Evolutionary conservation across 1,284 basidiomycete species (phyloP).

Genomic region (Sporisorium exsertum): DNA sequence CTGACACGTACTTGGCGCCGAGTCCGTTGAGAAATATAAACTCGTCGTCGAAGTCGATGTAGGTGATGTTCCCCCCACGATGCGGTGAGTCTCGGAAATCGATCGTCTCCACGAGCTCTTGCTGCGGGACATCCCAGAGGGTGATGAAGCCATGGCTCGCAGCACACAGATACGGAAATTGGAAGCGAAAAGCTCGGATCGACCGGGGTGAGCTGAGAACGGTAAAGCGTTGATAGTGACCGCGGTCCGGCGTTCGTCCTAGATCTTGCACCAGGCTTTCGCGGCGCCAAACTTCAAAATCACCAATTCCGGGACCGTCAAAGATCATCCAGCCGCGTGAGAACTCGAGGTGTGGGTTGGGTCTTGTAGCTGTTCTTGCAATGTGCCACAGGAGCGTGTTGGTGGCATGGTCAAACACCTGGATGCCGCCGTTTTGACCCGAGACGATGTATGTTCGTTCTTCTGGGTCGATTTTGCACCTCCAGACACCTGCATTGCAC

Average conservation of each 20-base stretch:
- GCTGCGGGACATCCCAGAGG: conserved; percentile 46
- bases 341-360: conserved; percentile 59
- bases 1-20: conserved; percentile 46
- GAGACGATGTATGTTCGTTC: conserved; percentile 54
- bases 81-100: conserved; percentile 35
- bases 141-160: conserved; percentile 48
- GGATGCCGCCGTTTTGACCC: conserved; percentile 31
- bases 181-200: conserved; percentile 57
- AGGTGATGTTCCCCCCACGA: conserved; percentile 52
- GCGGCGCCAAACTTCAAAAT: conserved; percentile 61
- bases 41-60: conserved; percentile 63
- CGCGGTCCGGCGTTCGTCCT: conserved; percentile 40
- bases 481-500: conserved; percentile 41
- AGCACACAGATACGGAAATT: conserved; percentile 51
- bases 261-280: conserved; percentile 48
- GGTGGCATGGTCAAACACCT: conserved; percentile 37
- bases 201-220: conserved; percentile 36
- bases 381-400: conserved; percentile 52
- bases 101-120: conserved; percentile 39
- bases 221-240: conserved; percentile 43
- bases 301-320: conserved; percentile 44
- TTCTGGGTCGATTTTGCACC: conserved; percentile 60
- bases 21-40: conserved; percentile 55
- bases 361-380: conserved; percentile 28
- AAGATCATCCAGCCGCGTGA: conserved; percentile 59